A percentile compares a stretch with the other conserved stretches of the same genome.
phyloP scores from a whole-genome alignment of 345 rosid species.

The Gossypium arboreum region DNA sequence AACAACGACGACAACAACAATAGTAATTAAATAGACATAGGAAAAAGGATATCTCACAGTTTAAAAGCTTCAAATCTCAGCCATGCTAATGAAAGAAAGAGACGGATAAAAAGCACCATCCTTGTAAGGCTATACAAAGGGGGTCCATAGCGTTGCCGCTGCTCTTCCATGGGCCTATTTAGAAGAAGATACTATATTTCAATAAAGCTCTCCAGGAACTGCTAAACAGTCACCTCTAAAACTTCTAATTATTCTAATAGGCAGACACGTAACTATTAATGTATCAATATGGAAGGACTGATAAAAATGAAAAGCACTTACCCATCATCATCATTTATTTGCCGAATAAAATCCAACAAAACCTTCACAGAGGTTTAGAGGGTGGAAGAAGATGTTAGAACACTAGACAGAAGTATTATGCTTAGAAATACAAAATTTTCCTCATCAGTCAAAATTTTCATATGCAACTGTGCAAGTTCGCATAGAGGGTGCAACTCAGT shows the following conservation, averaged over 20 bases:
- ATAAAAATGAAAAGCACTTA: slow-evolving; percentile 32
- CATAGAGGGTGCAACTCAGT: neutral
- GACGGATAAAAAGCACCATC: slow-evolving; percentile 56
- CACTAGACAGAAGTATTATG: neutral
- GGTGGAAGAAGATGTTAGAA: neutral
- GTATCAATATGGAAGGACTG: neutral
- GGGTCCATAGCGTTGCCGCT: slow-evolving; percentile 92
- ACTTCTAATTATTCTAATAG: neutral
- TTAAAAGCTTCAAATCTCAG: slow-evolving; percentile 54
- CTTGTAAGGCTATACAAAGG: slow-evolving; percentile 78
- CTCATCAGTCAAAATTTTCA: neutral
- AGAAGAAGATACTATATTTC: slow-evolving; percentile 18
- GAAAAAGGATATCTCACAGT: slow-evolving; percentile 48
- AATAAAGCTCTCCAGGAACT: slow-evolving; percentile 1
- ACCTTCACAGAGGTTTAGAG: slow-evolving; percentile 45
- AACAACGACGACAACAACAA: slow-evolving; percentile 9
- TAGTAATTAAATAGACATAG: slow-evolving; percentile 10
- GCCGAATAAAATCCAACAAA: slow-evolving; percentile 86
- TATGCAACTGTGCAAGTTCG: neutral
- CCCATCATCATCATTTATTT: slow-evolving; percentile 97
- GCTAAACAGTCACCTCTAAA: neutral
- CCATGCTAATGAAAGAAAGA: slow-evolving; percentile 64
- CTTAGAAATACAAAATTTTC: neutral
- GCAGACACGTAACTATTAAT: slow-evolving; percentile 6
- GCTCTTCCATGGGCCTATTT: slow-evolving; percentile 98